phyloP scores from a whole-genome alignment of 164 flowering plant species.

The Saururus chinensis region DNA sequence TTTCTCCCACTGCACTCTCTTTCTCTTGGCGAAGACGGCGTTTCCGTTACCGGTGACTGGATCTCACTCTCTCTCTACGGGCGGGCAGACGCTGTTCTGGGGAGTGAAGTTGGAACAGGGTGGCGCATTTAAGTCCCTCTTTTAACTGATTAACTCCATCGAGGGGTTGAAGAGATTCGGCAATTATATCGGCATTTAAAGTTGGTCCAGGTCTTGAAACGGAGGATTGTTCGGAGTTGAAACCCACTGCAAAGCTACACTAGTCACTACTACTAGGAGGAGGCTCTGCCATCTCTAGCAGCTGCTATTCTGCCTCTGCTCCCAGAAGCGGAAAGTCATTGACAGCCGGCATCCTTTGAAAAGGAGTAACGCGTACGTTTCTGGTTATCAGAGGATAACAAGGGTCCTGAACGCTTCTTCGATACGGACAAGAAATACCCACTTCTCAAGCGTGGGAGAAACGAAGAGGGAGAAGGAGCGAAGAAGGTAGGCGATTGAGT shows the following conservation, averaged over 20 bases:
- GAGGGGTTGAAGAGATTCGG: slow-evolving; percentile 5
- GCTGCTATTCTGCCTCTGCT: not conserved
- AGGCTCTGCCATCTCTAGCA: not conserved
- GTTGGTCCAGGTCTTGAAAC: slow-evolving; percentile 6
- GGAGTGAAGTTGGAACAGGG: slow-evolving; percentile 8
- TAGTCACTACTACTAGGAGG: no score
- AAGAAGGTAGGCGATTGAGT: no score
- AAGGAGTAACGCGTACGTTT: not conserved
- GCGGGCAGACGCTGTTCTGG: no score
- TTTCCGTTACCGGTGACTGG: no score
- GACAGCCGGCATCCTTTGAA: not conserved
- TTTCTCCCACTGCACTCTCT: not conserved
- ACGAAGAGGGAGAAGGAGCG: no score
- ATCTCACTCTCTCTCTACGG: no score
- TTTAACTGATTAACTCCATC: slow-evolving; percentile 1
- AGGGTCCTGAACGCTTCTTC: no score
- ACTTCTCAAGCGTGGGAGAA: no score
- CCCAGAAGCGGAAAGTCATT: not conserved
- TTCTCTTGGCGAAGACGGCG: not conserved
- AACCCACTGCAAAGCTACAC: no score
- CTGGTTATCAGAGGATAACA: no score
- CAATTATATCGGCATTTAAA: slow-evolving; percentile 26
- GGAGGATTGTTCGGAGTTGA: slow-evolving; percentile 8
- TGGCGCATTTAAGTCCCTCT: slow-evolving; percentile 23
- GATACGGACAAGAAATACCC: no score